A percentile compares a stretch with the other conserved stretches of the same genome.
Conservation (phyloP, 768 basidiomycete genomes). For the Tricholoma matsutake region DNA sequence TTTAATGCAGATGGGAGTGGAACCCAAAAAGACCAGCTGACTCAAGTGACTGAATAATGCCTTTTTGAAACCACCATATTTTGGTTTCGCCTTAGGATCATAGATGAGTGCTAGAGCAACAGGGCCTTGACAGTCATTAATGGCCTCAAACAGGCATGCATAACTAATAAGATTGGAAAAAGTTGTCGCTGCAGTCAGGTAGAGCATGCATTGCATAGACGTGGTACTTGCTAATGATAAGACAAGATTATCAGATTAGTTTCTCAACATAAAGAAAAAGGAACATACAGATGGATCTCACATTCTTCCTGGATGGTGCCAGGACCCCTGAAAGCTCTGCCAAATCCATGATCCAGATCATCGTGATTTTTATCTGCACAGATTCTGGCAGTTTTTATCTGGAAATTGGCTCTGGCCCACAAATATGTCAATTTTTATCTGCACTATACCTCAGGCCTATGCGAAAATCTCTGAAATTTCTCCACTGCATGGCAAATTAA, state of each 20-base stretch:
- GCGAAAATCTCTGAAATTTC: no score
- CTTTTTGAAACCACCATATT: background rate
- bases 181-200: background rate
- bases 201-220: background rate
- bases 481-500: no score
- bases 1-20: background rate
- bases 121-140: background rate
- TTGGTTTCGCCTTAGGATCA: background rate
- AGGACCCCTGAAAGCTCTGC: no score
- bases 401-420: no score
- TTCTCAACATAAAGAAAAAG: background rate
- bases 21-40: background rate
- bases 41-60: background rate
- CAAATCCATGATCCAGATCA: no score
- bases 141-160: background rate
- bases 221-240: background rate
- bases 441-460: no score
- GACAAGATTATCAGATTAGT: background rate
- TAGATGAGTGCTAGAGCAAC: background rate
- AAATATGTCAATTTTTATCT: no score
- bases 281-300: background rate
- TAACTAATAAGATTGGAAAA: background rate
- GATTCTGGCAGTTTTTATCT: no score
- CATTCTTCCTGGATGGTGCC: background rate
- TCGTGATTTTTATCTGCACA: no score